phyloP scores from a whole-genome alignment of 1,284 basidiomycete genomes.

The Ustilago hordei region DNA sequence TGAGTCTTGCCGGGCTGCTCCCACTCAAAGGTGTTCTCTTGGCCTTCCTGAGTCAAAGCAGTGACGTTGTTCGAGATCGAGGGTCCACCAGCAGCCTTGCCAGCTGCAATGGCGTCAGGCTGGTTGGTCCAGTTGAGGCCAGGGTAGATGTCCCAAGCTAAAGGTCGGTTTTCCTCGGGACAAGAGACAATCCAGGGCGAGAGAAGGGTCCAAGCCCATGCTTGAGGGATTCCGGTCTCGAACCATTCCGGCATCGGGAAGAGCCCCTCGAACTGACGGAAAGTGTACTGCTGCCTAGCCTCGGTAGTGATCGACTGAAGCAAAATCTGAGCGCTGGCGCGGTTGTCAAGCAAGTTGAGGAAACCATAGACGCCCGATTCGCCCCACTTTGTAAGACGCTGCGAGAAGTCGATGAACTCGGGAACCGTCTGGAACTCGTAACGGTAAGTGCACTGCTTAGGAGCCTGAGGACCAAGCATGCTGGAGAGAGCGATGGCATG shows the following conservation, averaged over 20 bases:
- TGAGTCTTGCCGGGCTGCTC: conserved; percentile 50
- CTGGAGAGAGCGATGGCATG: conserved; percentile 54
- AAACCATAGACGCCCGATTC: conserved; percentile 60
- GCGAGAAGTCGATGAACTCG: conserved; percentile 55
- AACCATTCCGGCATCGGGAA: conserved; percentile 57
- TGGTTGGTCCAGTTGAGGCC: conserved; percentile 52
- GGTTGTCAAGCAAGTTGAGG: conserved; percentile 54
- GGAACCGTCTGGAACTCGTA: conserved; percentile 52
- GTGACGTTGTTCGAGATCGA: conserved; percentile 57
- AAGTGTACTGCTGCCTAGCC: conserved; percentile 53
- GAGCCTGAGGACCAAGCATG: conserved; percentile 55
- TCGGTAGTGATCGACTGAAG: conserved; percentile 61
- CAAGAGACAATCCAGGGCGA: conserved; percentile 50
- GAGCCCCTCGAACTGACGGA: conserved; percentile 54
- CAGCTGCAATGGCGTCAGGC: conserved; percentile 48
- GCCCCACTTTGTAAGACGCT: conserved; percentile 56
- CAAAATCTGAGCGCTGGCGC: conserved; percentile 53
- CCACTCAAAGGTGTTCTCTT: conserved; percentile 42
- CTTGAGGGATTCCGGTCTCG: conserved; percentile 57
- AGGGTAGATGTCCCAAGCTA: conserved; percentile 58
- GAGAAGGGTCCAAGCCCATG: conserved; percentile 63
- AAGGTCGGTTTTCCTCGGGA: conserved; percentile 48
- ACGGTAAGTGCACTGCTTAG: conserved; percentile 53
- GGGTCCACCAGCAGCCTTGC: conserved; percentile 49
- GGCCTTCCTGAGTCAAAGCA: conserved; percentile 46